Evolutionary conservation across 257 asterid species (phyloP).

Genomic region (Capsicum pubescens): DNA sequence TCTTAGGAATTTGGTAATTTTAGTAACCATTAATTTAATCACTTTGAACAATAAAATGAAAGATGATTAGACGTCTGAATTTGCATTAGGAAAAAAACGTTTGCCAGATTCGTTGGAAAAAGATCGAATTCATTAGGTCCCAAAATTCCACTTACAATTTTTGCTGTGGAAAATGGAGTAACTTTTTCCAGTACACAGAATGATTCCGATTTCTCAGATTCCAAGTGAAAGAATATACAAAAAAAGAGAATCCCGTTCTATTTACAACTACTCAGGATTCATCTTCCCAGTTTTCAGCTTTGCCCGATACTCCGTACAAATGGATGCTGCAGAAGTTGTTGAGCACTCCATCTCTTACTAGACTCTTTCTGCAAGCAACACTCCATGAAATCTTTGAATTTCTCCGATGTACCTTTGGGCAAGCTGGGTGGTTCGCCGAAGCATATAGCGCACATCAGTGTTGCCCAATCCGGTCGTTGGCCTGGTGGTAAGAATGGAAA

Average conservation of each 20-base stretch:
- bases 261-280: slow-evolving; percentile 28
- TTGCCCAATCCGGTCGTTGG: slow-evolving; percentile 94
- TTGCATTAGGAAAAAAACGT: neutral
- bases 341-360: slow-evolving; percentile 68
- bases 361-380: slow-evolving; percentile 93
- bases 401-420: slow-evolving; percentile 65
- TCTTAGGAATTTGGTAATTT: neutral
- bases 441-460: slow-evolving; percentile 94
- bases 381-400: slow-evolving; percentile 66
- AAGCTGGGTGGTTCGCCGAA: slow-evolving; percentile 86
- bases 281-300: slow-evolving; percentile 10
- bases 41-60: neutral
- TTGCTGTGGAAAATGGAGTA: slow-evolving; percentile 31
- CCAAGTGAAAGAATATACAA: slow-evolving; percentile 29
- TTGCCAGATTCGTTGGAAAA: neutral
- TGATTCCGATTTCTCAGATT: slow-evolving; percentile 15
- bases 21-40: neutral
- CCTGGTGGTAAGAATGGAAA: slow-evolving; percentile 78
- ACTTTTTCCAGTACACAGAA: slow-evolving; percentile 23
- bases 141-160: slow-evolving; percentile 2
- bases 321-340: slow-evolving; percentile 67
- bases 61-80: neutral
- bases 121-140: neutral
- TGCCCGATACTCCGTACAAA: slow-evolving; percentile 42
- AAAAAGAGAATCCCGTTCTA: slow-evolving; percentile 1